Base-by-base conservation (phyloP, 805 yeast species). In the Kuraishia borneana region DNA sequence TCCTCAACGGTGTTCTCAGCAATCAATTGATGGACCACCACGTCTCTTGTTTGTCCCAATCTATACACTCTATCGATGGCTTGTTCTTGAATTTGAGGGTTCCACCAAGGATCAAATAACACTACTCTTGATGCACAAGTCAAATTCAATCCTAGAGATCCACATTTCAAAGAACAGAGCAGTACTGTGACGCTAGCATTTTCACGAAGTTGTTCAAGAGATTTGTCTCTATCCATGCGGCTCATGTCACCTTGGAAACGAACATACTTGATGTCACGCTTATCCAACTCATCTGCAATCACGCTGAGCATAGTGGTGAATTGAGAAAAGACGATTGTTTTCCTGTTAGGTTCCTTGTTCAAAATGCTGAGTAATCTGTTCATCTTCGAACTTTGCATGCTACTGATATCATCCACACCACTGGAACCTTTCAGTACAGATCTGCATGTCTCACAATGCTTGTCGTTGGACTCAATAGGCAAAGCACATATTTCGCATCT, bases 1-100 rank as follows among this genome's bases (percentile, higher is more conserved):
- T 58, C 67, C 42, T 69, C 76, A 6, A 69, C 56, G 1, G 69
- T 43, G 22, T 56, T 47, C 21, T 38, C 36, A 6, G 59, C 54
- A 16, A 51, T 58, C 33, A 70, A 46, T 36, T 68, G 68, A 39
- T 60, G 53, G 7, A 68, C 68, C 30, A 61, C 63, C 3, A 69
- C 75, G 13, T 9, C 42, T 26, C 12, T 14, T 21, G 32, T 26
- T 19, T 68, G 73, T 3, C 73, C 73, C 8, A 68, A 50, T 6
- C 73, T 53, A 42, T 68, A 69, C 7, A 66, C 73, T 18, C 73
- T 54, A 37, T 65, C 73, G 35, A 70, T 58, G 2, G 75, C 75
- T 39, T 68, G 75, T 38, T 62, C 69, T 2, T 50, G 55, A n/a
- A 68, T 51, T 54, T 64, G 65, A 14, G 70, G 73, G 43, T 68